Conservation (phyloP, 2,329 filamentous ascomycete genomes). For the Trematosphaeria pertusa region DNA sequence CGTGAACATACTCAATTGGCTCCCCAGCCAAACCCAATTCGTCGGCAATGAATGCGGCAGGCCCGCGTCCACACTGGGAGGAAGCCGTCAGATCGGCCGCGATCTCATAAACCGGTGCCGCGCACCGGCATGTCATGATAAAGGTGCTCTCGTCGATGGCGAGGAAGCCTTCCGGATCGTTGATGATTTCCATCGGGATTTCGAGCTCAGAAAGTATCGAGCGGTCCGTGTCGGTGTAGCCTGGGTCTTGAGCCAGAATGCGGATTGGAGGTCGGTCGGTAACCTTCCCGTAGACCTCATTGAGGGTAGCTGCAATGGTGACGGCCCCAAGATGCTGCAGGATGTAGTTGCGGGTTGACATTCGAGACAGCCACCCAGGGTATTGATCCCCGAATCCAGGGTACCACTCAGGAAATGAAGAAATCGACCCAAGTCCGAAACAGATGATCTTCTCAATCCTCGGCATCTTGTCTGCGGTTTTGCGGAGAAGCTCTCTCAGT, state of each 20-base stretch:
- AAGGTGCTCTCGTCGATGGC: neutral
- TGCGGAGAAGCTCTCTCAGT: too few species aligned
- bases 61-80: neutral
- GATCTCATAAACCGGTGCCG: constrained; percentile 1
- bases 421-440: neutral
- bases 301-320: neutral
- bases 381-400: neutral
- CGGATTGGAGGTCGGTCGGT: neutral
- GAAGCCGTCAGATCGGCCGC: neutral
- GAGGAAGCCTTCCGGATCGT: constrained; percentile 1
- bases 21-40: neutral
- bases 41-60: neutral
- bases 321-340: neutral
- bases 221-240: neutral
- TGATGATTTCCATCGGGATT: neutral
- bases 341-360: neutral
- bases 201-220: neutral
- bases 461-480: neutral
- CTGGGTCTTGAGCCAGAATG: constrained; percentile 2
- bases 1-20: too few species aligned
- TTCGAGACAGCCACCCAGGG: neutral
- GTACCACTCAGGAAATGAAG: too few species aligned
- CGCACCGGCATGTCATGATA: neutral
- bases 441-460: neutral
- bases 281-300: neutral